phyloP scores from a whole-genome alignment of 148 eudicot genomes.

The Diospyros lotus region DNA sequence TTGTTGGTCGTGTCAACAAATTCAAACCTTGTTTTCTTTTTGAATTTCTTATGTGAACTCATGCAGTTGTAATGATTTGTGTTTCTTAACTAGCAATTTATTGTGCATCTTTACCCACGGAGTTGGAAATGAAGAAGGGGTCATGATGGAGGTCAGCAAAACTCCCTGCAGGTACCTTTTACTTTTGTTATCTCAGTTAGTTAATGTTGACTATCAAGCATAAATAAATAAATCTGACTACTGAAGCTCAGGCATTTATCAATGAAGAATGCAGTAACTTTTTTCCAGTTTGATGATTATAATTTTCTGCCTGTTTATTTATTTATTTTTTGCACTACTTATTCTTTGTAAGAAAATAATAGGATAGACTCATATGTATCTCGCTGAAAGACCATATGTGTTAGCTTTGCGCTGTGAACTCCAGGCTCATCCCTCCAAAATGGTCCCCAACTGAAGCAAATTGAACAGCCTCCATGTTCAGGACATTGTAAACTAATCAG shows the following conservation, averaged over 20 bases:
- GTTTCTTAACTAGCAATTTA: slow-evolving; percentile 30
- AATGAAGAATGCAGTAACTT: neutral
- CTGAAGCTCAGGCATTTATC: neutral
- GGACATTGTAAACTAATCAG: neutral
- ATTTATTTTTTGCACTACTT: neutral
- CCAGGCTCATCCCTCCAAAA: neutral
- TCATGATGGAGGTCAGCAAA: slow-evolving; percentile 35
- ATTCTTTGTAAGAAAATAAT: neutral
- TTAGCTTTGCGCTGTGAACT: neutral
- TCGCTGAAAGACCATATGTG: neutral
- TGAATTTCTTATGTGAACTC: slow-evolving; percentile 9
- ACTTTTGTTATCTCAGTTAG: neutral
- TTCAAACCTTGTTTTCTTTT: neutral
- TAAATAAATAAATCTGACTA: neutral
- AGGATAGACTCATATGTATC: neutral
- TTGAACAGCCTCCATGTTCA: neutral
- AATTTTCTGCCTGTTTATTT: neutral
- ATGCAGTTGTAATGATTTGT: slow-evolving; percentile 12
- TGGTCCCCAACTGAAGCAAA: neutral
- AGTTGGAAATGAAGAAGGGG: slow-evolving; percentile 33
- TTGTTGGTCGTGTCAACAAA: slow-evolving; percentile 9
- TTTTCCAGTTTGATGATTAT: neutral
- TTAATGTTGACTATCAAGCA: neutral
- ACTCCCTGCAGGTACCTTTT: slow-evolving; percentile 33
- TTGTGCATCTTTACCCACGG: slow-evolving; percentile 29